These are phyloP conservation scores for Babesia divergens DNA, from an alignment of 169 alveolate species.

Conservation along the genomic window DNA sequence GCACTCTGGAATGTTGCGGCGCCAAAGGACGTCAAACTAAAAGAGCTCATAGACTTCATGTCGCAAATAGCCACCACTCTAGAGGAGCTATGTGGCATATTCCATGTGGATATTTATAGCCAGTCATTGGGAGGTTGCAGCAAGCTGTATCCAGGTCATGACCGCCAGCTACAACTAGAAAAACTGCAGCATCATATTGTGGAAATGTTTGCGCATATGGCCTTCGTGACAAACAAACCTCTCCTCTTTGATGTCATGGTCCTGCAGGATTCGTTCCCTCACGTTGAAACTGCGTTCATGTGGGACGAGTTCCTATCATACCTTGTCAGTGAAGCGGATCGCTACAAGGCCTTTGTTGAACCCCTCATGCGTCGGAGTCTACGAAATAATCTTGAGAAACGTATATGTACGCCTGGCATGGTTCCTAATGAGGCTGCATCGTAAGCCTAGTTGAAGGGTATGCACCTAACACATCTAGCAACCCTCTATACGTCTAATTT, in stretches of 20 bases:
- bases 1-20: slow-evolving; percentile 16
- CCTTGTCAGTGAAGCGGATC: neutral
- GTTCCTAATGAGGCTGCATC: neutral
- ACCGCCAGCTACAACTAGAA: slow-evolving; percentile 11
- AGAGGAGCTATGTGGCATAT: slow-evolving; percentile 34
- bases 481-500: too few species aligned
- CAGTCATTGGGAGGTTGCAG: neutral
- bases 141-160: slow-evolving; percentile 16
- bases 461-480: neutral
- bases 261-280: slow-evolving; percentile 44
- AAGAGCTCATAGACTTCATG: slow-evolving; percentile 13
- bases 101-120: slow-evolving; percentile 36
- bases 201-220: slow-evolving; percentile 48
- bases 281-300: slow-evolving; percentile 18
- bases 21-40: neutral
- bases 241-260: slow-evolving; percentile 58
- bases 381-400: slow-evolving; percentile 7
- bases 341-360: neutral
- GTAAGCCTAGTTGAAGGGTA: neutral
- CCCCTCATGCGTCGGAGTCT: slow-evolving; percentile 27
- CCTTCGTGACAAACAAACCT: slow-evolving; percentile 47
- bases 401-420: neutral
- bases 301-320: slow-evolving; percentile 38
- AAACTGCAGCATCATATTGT: neutral
- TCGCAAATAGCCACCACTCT: slow-evolving; percentile 17